phyloP scores from a whole-genome alignment of 108 stramenopile species.

The Nannochloropsis salina region DNA sequence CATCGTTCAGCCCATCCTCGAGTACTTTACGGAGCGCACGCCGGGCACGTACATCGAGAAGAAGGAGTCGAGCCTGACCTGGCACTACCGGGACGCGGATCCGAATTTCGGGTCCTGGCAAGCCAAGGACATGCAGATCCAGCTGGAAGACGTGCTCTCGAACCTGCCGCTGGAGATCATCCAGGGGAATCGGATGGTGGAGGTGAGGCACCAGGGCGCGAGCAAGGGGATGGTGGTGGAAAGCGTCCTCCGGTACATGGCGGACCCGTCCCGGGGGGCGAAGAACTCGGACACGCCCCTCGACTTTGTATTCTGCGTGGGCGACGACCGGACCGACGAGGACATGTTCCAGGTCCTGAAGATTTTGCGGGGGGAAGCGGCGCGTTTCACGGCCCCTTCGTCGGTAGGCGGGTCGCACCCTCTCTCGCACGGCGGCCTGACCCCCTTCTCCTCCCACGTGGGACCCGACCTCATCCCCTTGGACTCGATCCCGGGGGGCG shows the following conservation, averaged over 20 bases:
- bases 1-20: constrained; percentile 43
- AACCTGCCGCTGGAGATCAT: constrained; percentile 50
- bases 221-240: constrained; percentile 49
- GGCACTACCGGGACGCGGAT: constrained; percentile 42
- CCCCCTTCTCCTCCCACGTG: background rate
- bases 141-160: constrained; percentile 46
- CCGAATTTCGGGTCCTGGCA: constrained; percentile 30
- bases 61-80: constrained; percentile 46
- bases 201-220: constrained; percentile 47
- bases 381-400: constrained; percentile 21
- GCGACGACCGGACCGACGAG: constrained; percentile 48
- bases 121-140: constrained; percentile 53
- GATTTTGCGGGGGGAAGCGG: constrained; percentile 30
- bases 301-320: constrained; percentile 48
- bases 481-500: background rate
- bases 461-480: background rate
- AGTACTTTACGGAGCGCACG: constrained; percentile 49
- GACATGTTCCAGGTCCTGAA: constrained; percentile 49
- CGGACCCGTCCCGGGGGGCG: background rate
- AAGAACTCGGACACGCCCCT: constrained; percentile 3
- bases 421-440: background rate
- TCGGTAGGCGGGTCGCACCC: background rate
- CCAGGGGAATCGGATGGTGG: constrained; percentile 50
- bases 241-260: constrained; percentile 32
- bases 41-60: constrained; percentile 52